phyloP scores from a whole-genome alignment of 2,329 filamentous ascomycete species.

The Fonsecaea pugnacius region DNA sequence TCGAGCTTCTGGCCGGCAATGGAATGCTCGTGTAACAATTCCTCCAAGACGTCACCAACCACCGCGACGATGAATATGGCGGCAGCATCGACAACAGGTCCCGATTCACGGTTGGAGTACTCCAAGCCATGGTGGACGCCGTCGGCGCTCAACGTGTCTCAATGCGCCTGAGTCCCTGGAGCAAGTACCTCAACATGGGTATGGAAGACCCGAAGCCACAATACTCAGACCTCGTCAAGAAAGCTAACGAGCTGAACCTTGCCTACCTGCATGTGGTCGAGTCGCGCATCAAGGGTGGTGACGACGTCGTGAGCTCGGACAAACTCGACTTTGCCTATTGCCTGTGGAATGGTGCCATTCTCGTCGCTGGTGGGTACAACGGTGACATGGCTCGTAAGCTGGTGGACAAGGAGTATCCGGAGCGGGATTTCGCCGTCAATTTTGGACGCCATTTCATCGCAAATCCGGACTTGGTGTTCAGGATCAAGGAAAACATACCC shows the following conservation, averaged over 20 bases:
- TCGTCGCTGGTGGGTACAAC: constrained; percentile 57
- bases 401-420: constrained; percentile 42
- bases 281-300: constrained; percentile 50
- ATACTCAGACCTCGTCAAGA: constrained; percentile 61
- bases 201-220: constrained; percentile 67
- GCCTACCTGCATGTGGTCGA: constrained; percentile 67
- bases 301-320: constrained; percentile 39
- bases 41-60: constrained; percentile 51
- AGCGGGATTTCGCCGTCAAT: constrained; percentile 41
- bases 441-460: constrained; percentile 52
- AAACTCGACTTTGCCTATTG: constrained; percentile 53
- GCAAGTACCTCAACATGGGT: constrained; percentile 52
- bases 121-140: constrained; percentile 48
- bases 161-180: constrained; percentile 54
- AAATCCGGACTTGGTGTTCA: constrained; percentile 53
- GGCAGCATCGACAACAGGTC: constrained; percentile 57
- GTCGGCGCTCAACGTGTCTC: constrained; percentile 49
- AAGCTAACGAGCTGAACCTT: constrained; percentile 58
- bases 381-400: constrained; percentile 47
- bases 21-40: constrained; percentile 59
- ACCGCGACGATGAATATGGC: constrained; percentile 56
- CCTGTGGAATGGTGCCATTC: constrained; percentile 48
- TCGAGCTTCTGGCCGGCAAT: constrained; percentile 57
- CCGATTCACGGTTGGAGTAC: constrained; percentile 60
- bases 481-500: constrained; percentile 45